Evolutionary conservation across 116 monocot species (phyloP).

Genomic region (Zostera marina): DNA sequence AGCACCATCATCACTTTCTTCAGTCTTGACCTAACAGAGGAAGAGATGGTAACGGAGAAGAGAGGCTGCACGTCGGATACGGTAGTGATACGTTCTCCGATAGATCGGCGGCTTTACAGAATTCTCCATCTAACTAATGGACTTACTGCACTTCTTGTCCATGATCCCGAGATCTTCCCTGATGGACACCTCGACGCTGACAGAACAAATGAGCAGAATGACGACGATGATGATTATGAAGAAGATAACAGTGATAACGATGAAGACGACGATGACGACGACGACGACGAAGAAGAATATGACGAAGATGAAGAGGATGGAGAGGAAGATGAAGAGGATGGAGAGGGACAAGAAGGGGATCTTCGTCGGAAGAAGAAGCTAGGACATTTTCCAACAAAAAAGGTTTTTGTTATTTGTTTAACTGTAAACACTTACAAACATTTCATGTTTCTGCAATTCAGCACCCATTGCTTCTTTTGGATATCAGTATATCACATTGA

Average conservation of each 20-base stretch:
- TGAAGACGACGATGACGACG: slow-evolving; percentile 15
- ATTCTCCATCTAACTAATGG: slow-evolving; percentile 66
- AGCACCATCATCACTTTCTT: no score
- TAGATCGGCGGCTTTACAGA: slow-evolving; percentile 53
- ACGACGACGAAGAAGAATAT: slow-evolving; percentile 14
- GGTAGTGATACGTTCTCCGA: slow-evolving; percentile 62
- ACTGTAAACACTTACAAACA: background rate
- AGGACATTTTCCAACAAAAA: slow-evolving; percentile 42
- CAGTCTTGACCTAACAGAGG: background rate
- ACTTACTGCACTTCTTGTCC: slow-evolving; percentile 65
- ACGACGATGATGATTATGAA: slow-evolving; percentile 8
- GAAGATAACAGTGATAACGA: slow-evolving; percentile 11
- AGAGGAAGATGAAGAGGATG: slow-evolving; percentile 9
- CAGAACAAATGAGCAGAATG: background rate
- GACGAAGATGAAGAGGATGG: slow-evolving; percentile 20
- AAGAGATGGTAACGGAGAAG: slow-evolving; percentile 2
- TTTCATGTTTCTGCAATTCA: no score
- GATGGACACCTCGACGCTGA: slow-evolving; percentile 11
- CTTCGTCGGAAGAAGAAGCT: slow-evolving; percentile 12
- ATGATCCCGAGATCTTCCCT: slow-evolving; percentile 94
- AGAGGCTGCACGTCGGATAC: slow-evolving; percentile 10
- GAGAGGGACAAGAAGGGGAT: slow-evolving; percentile 9
- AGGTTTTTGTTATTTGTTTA: slow-evolving; percentile 24
- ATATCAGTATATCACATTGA: no score
- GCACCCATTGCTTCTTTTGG: no score